Conservation (phyloP, 2,329 filamentous ascomycete genomes). For the Simplicillium sp. region DNA sequence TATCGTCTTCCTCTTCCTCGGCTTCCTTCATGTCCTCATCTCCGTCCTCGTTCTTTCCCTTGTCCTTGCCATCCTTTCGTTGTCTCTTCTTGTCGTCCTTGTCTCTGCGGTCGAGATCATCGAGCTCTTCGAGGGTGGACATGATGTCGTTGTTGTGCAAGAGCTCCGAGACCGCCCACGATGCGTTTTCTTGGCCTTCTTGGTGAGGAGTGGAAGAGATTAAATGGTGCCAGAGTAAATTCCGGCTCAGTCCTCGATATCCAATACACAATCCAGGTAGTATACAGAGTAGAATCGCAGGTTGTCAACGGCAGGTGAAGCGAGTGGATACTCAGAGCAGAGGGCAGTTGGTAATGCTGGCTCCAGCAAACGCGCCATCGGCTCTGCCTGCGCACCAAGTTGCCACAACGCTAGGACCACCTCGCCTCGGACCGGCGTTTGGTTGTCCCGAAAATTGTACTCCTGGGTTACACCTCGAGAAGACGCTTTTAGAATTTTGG, state of each 20-base stretch:
- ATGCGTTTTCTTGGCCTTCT: not conserved
- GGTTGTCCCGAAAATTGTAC: conserved; percentile 4
- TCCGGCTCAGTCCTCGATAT: too few species aligned
- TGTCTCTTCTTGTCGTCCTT: conserved; percentile 56
- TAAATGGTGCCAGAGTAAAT: too few species aligned
- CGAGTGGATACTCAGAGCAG: conserved; percentile 4
- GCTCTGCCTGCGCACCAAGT: not conserved
- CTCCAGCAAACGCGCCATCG: conserved; percentile 1
- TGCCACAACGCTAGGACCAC: not conserved
- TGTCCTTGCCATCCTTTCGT: conserved; percentile 20
- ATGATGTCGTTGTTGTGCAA: conserved; percentile 36
- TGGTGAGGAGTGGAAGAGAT: too few species aligned
- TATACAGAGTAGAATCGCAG: not conserved
- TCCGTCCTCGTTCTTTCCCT: conserved; percentile 45
- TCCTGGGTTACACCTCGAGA: not conserved
- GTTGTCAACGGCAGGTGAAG: conserved; percentile 2
- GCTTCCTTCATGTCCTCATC: conserved; percentile 92
- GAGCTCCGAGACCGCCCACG: conserved; percentile 1
- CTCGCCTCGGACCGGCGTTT: conserved; percentile 4
- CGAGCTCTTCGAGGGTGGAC: conserved; percentile 88
- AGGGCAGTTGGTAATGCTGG: conserved; percentile 6
- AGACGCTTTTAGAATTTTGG: not conserved
- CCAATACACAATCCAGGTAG: not conserved
- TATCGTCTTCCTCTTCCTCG: conserved; percentile 49
- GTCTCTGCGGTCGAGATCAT: conserved; percentile 74